Evolutionary conservation across 2,329 filamentous ascomycete species (phyloP).

Genomic region (Rhexocercosporidium sp.): DNA sequence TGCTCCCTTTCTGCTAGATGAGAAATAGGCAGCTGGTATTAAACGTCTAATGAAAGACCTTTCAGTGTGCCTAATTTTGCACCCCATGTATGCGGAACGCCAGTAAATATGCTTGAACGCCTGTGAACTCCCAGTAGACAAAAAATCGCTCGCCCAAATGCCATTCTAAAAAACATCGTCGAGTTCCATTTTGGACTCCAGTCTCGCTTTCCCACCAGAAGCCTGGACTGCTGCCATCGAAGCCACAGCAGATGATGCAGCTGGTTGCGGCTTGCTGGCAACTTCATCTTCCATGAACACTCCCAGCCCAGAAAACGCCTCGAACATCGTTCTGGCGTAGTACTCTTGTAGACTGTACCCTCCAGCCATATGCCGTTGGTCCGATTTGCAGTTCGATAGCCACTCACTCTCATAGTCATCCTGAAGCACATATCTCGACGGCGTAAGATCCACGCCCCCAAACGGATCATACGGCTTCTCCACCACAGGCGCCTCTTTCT

Average conservation of each 20-base stretch:
- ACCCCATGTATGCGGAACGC: slow-evolving; percentile 9
- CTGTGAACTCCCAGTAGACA: not conserved
- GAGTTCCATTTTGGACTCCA: slow-evolving; percentile 51
- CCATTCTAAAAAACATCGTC: slow-evolving; percentile 51
- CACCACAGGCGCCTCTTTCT: slow-evolving; percentile 60
- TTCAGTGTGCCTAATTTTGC: slow-evolving; percentile 1
- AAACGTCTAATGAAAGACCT: slow-evolving; percentile 23
- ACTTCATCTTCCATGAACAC: slow-evolving; percentile 81
- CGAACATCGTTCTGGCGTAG: slow-evolving; percentile 78
- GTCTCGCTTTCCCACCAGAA: slow-evolving; percentile 39
- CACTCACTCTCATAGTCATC: slow-evolving; percentile 77
- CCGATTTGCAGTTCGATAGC: slow-evolving; percentile 69
- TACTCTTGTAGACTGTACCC: slow-evolving; percentile 87
- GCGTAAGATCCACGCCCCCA: slow-evolving; percentile 72
- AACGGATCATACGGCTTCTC: slow-evolving; percentile 89
- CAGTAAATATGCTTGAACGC: slow-evolving; percentile 16
- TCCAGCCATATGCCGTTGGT: slow-evolving; percentile 72
- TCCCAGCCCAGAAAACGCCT: slow-evolving; percentile 87
- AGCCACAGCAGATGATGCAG: slow-evolving; percentile 41
- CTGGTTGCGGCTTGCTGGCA: slow-evolving; percentile 40
- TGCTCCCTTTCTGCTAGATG: slow-evolving; percentile 22
- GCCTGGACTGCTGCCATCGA: slow-evolving; percentile 46
- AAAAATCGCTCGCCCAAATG: slow-evolving; percentile 1
- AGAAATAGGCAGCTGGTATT: slow-evolving; percentile 16
- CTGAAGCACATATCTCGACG: slow-evolving; percentile 72